Base-by-base conservation (phyloP, 192 early-diverging fungal species). In the Backusella liffmaniae region DNA sequence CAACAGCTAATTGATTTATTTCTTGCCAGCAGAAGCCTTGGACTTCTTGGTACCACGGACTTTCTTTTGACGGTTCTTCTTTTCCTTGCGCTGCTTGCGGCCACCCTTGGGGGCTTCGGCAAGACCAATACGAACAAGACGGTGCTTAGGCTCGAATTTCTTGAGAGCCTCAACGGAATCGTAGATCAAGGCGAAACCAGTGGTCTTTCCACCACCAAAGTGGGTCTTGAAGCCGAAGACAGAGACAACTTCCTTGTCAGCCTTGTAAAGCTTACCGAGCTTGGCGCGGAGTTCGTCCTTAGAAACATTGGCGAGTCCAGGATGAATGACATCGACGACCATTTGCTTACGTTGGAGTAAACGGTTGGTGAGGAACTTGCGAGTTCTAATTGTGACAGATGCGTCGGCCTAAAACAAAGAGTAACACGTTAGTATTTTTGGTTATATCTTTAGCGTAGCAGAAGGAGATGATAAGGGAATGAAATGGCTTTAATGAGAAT, bases 91-190 rank as follows among this genome's bases (percentile, higher is more conserved):
- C 89, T 99, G 98, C 91, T 98, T 99, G 87, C 94, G 94, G 69
- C 95, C 91, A 73, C 88, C 88, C 83, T 90, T 92, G 80, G 84
- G 80, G 79, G 85, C 78, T 80, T 89, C 92, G 77, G 85, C 90
- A 75, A 94, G 84, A 75, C 87, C 87, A 73, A 79, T 74, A 88
- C 97, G 88, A 70, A 92, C 89, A 73, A 97, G 91, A 80, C 97
- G 91, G 93, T 94, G 94, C 91, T 98, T 99, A 84, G 97, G 97
- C 90, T 99, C 97, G 83, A 98, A 95, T 92, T 97, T 98, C 94
- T 96, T 97, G 82, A 92, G 91, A 71, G 94, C 86, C 73, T 97
- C 96, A 79, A 97, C 83, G 76, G 90, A 88, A 86, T 98, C 96
- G 91, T 99, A 97, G 89, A 99, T 93, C 80, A 98, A 89, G 66